These are phyloP conservation scores for Apiotrichum sp. DNA, from an alignment of 1,284 basidiomycete genomes.

Conservation along the genomic window DNA sequence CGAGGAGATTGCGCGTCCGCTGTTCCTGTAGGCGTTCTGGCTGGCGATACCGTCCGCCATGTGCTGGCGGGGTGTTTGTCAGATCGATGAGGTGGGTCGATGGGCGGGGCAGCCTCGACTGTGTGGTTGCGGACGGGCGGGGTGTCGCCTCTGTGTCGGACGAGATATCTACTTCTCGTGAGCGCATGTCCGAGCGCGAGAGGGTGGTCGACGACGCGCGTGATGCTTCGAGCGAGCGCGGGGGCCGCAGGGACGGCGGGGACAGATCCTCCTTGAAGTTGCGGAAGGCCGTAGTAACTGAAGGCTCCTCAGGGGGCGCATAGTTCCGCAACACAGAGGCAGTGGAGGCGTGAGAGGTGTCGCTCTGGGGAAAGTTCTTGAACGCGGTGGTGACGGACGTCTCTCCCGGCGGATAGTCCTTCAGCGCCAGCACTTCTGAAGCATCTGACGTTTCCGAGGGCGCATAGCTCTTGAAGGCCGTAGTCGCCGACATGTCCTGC, in stretches of 20 bases:
- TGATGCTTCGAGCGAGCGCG: neutral
- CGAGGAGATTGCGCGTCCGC: conserved; percentile 13
- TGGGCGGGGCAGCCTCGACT: neutral
- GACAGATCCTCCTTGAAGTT: neutral
- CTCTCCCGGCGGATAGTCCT: neutral
- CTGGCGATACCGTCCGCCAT: neutral
- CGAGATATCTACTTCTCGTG: neutral
- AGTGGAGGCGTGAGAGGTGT: neutral
- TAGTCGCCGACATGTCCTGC: neutral
- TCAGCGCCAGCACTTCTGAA: neutral
- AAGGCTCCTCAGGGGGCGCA: neutral
- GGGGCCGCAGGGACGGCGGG: neutral
- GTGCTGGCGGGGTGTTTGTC: conserved; percentile 53
- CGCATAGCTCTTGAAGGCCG: neutral
- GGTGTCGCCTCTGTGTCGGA: neutral
- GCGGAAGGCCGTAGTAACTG: neutral
- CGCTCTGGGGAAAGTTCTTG: neutral
- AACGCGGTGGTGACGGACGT: neutral
- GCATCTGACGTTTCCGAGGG: neutral
- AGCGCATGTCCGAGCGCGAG: neutral
- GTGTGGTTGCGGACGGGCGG: neutral
- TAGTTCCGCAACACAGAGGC: neutral
- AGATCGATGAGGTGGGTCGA: conserved; percentile 51
- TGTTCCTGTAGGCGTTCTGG: neutral
- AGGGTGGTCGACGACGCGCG: conserved; percentile 2